Evolutionary conservation across 139 green algal genomes (phyloP), one percentile per base, ranked within the genome.

Genomic region (Gonium pectorale): DNA sequence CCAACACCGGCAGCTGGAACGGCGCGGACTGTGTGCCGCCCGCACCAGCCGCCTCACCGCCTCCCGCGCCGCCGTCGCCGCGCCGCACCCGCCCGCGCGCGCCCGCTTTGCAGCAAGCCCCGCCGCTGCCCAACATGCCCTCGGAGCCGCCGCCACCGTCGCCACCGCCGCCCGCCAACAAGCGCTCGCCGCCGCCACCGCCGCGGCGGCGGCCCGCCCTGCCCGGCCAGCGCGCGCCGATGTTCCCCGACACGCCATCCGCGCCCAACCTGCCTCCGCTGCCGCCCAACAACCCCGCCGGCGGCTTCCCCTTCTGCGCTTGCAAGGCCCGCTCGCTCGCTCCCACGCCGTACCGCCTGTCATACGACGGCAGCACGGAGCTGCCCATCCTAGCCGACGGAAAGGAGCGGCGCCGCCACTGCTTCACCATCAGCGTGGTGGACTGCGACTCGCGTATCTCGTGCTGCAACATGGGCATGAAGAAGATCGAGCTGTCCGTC

Each of bases 401-500:
- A 29, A 78, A 63, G 69, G 69, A 78, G 8, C 69, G 69, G 1
- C 7, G 62, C n/a, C 43, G 29, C 1, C 69, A 78, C 69, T 78
- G 69, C 69, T 78, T 78, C 11, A 22, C 62, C 44, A 40, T 78
- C 15, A 9, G 11, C 29, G 69, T 62, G 44, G 69, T n/a, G 5
- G 69, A 17, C 44, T 78, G 69, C 69, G 44, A 78, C 69, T 15
- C 69, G 29, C 41, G 13, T 6, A 1, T 5, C 44, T 7, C 29
- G 13, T 78, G 69, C 69, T 78, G 69, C 69, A 41, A 41, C 43
- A 78, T 78, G 69, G 44, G 43, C 44, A 31, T 78, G 38, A 78
- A 78, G 43, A 78, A 78, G 69, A 29, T 78, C 1, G 69, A 78
- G 69, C 21, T 78, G 69, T 26, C 2, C 9, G 69, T 63, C 4